Conservation (phyloP, 176 grass and related monocot species). For the sorghum (Sorghum bicolor) region Sorghum_bicolor_NCBIv3 NC_012875.2:61125001-61125500, state of each 20-base stretch:
- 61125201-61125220: background rate
- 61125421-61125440: slow-evolving; percentile 23
- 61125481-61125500: background rate
- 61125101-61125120: background rate
- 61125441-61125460: slow-evolving; percentile 3
- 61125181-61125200: background rate
- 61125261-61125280: slow-evolving; percentile 8
- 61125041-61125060: background rate
- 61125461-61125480: background rate
- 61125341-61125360: slow-evolving; percentile 89
- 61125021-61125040: background rate
- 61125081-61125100: background rate
- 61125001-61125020: background rate
- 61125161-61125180: background rate
- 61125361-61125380: slow-evolving; percentile 82
- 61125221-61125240: background rate
- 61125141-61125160: background rate
- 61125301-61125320: slow-evolving; percentile 92
- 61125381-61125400: slow-evolving; percentile 84
- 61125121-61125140: background rate
- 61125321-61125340: slow-evolving; percentile 91
- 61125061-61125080: background rate
- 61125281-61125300: slow-evolving; percentile 5
- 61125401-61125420: slow-evolving; percentile 96
- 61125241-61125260: background rate